Conservation (phyloP, 768 basidiomycete species). For the Leucocoprinus leucothites region DNA sequence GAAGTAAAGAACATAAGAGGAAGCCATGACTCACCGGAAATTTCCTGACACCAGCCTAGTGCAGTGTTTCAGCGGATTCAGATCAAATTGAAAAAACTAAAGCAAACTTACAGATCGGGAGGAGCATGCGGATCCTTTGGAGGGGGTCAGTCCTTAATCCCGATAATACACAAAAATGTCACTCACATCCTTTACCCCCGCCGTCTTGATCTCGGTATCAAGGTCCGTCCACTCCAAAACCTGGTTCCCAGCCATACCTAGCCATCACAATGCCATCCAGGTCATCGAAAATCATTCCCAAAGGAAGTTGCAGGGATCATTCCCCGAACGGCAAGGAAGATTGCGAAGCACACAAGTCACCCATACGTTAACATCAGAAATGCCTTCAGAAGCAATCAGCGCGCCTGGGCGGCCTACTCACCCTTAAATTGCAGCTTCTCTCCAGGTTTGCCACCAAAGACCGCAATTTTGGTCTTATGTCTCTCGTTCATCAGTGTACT, state of each 20-base stretch:
- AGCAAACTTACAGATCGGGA: conserved; percentile 36
- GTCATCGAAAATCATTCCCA: not conserved
- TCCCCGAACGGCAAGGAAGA: not conserved
- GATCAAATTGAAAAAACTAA: no score
- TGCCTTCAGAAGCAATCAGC: no score
- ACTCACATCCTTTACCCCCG: conserved; percentile 44
- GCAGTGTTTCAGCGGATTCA: not conserved
- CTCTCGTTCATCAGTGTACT: conserved; percentile 58
- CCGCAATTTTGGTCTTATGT: conserved; percentile 47
- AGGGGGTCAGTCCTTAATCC: not conserved
- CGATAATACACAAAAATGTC: not conserved
- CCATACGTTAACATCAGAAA: not conserved
- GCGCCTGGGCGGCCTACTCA: no score
- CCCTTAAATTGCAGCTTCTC: conserved; percentile 50
- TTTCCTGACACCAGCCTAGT: conserved; percentile 39
- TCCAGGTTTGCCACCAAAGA: conserved; percentile 57
- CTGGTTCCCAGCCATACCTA: conserved; percentile 60
- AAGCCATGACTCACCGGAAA: conserved; percentile 31
- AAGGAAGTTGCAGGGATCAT: not conserved
- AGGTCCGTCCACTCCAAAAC: conserved; percentile 60
- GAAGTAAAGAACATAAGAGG: not conserved
- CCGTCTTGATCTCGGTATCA: conserved; percentile 60
- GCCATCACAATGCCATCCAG: not conserved
- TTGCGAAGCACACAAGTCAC: not conserved
- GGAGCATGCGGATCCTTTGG: conserved; percentile 38